Evolutionary conservation across 352 stramenopile species (phyloP).

Genomic region (Globisporangium emineosum): DNA sequence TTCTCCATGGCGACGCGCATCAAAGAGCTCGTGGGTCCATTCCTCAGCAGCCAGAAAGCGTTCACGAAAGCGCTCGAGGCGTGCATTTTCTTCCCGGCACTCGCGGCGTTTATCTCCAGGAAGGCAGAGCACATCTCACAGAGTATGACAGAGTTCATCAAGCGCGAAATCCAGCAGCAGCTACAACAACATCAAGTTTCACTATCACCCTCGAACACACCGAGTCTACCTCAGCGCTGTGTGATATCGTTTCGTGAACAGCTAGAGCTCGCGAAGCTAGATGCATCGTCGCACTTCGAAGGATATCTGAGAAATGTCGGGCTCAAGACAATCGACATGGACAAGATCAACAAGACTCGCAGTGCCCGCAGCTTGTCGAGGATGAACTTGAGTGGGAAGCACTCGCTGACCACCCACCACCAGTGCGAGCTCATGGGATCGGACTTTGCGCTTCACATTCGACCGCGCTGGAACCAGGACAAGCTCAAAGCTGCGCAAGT

Average conservation of each 20-base stretch:
- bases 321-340: constrained; percentile 17
- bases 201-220: background rate
- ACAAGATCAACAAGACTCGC: constrained; percentile 18
- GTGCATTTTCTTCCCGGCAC: constrained; percentile 16
- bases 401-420: constrained; percentile 15
- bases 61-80: constrained; percentile 13
- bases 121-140: constrained; percentile 16
- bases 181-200: background rate
- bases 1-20: background rate
- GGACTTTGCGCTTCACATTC: constrained; percentile 14
- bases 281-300: constrained; percentile 10
- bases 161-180: background rate
- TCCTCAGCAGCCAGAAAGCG: constrained; percentile 12
- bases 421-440: constrained; percentile 17
- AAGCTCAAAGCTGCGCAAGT: background rate
- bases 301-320: constrained; percentile 18
- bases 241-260: background rate
- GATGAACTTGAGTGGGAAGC: constrained; percentile 16
- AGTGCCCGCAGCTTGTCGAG: constrained; percentile 8
- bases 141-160: constrained; percentile 7
- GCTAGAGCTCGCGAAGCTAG: background rate
- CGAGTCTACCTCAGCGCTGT: background rate
- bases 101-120: constrained; percentile 10
- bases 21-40: constrained; percentile 11
- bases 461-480: constrained; percentile 16